Conservation (phyloP, 176 grass and related monocot genomes). For the Puya raimondii region DNA sequence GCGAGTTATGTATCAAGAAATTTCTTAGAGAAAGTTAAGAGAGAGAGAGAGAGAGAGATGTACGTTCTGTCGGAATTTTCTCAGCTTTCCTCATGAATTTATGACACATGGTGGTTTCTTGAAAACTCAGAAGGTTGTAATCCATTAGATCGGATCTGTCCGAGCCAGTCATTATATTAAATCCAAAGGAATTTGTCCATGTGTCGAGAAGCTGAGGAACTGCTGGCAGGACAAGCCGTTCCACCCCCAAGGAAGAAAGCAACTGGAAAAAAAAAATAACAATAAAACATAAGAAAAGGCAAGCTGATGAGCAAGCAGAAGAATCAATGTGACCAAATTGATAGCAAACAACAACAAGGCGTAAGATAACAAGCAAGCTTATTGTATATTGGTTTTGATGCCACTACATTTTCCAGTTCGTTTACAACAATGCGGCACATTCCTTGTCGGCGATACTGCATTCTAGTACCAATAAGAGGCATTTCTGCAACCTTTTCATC, state of each 20-base stretch:
- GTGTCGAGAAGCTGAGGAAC: slow-evolving; percentile 49
- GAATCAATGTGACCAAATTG: neutral
- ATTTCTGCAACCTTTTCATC: slow-evolving; percentile 62
- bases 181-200: slow-evolving; percentile 55
- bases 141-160: slow-evolving; percentile 34
- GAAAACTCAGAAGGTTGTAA: slow-evolving; percentile 45
- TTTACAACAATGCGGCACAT: slow-evolving; percentile 54
- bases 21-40: slow-evolving; percentile 6
- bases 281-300: slow-evolving; percentile 6
- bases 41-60: slow-evolving; percentile 10
- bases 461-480: slow-evolving; percentile 54
- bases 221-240: slow-evolving; percentile 56
- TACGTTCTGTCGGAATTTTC: slow-evolving; percentile 2
- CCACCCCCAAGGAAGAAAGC: slow-evolving; percentile 37
- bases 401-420: slow-evolving; percentile 56
- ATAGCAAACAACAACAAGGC: neutral
- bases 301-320: slow-evolving; percentile 6
- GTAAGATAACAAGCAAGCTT: too few relatives aligned
- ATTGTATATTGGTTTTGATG: slow-evolving; percentile 15
- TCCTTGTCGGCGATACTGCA: slow-evolving; percentile 36
- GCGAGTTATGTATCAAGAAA: neutral
- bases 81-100: slow-evolving; percentile 26
- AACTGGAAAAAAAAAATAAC: slow-evolving; percentile 31
- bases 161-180: slow-evolving; percentile 32
- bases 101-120: slow-evolving; percentile 53